Evolutionary conservation across 2,329 filamentous ascomycete species (phyloP), one percentile per base, ranked within the genome.

Genomic region (Diaporthe destruens): DNA sequence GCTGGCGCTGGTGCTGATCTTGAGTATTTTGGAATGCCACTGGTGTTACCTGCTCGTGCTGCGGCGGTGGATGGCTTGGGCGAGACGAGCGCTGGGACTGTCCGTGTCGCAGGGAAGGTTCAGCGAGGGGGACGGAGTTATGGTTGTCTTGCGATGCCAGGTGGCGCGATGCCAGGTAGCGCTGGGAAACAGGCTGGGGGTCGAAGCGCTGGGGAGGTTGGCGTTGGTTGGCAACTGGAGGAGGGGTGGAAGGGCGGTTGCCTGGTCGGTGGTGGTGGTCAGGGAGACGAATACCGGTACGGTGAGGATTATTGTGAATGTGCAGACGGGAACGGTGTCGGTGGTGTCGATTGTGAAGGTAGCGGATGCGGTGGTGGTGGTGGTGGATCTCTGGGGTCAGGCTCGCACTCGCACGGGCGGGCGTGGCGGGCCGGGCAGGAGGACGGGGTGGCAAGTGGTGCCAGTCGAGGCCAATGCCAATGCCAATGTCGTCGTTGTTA

Each of bases 371-470:
- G 16, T 71, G 66, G 44, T 72, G 66, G 44, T 72, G 71, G 3
- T 66, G 72, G 66, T 70, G 71, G 25, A 72, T 70, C 29, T 69
- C 66, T 23, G 72, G 70, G 14, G 72, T 74, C 29, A 66, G 65
- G 47, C 72, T 74, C 47, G 70, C 49, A 68, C 72, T 74, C 47
- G 70, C 49, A 68, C 65, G 61, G 32, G 61, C 44, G 29, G 44
- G 61, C 44, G 12, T 42, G 32, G 61, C 32, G 29, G 44, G 61
- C 44, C 61, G 47, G 8, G 61, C 44, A 39, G 61, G 20, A 66
- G n/a, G 70, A 53, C n/a, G 70, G 44, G 70, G 70, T 66, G 70
- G 70, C 65, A 56, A 66, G 57, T 18, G 47, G 32, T 32, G 61
- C 57, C 57, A 47, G 57, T 29, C 8, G n/a, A 23, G 32, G 8